These are phyloP conservation scores for Crucibulum laeve DNA, from an alignment of 768 basidiomycete species.

Conservation along the genomic window DNA sequence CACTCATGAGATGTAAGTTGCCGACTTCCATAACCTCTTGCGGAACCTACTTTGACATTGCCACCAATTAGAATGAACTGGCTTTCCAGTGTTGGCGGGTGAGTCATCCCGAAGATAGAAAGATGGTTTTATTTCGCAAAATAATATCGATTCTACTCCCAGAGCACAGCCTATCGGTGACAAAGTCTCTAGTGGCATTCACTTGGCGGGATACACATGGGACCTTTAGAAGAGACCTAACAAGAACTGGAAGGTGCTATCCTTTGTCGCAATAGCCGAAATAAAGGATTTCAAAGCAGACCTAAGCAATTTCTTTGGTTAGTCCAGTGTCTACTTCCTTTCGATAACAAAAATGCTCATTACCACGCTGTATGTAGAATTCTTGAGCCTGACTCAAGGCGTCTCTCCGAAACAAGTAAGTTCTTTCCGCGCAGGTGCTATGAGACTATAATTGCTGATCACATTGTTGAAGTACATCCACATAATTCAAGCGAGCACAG, in stretches of 20 bases:
- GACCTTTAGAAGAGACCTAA: conserved; percentile 53
- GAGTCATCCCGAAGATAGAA: conserved; percentile 10
- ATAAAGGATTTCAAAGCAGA: conserved; percentile 49
- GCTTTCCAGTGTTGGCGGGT: conserved; percentile 55
- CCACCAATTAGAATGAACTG: conserved; percentile 47
- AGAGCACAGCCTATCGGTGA: conserved; percentile 57
- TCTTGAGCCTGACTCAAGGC: conserved; percentile 40
- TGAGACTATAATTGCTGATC: not conserved
- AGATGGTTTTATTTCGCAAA: not conserved
- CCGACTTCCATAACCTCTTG: not conserved
- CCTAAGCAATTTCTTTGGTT: conserved; percentile 53
- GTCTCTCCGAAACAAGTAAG: conserved; percentile 42
- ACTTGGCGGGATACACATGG: conserved; percentile 48
- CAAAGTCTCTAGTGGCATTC: conserved; percentile 34
- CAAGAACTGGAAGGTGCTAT: conserved; percentile 50
- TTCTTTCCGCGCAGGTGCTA: not conserved
- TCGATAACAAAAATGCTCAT: not conserved
- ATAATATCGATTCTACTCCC: not conserved
- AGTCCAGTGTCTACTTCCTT: conserved; percentile 8
- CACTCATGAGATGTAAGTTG: conserved; percentile 47
- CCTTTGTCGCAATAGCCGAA: conserved; percentile 45
- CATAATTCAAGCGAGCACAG: conserved; percentile 51
- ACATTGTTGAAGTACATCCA: conserved; percentile 37
- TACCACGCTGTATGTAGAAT: conserved; percentile 25
- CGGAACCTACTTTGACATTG: not conserved